Evolutionary conservation across 305 asterid genomes (phyloP).

Genomic region (Caryopteris hybrid): DNA sequence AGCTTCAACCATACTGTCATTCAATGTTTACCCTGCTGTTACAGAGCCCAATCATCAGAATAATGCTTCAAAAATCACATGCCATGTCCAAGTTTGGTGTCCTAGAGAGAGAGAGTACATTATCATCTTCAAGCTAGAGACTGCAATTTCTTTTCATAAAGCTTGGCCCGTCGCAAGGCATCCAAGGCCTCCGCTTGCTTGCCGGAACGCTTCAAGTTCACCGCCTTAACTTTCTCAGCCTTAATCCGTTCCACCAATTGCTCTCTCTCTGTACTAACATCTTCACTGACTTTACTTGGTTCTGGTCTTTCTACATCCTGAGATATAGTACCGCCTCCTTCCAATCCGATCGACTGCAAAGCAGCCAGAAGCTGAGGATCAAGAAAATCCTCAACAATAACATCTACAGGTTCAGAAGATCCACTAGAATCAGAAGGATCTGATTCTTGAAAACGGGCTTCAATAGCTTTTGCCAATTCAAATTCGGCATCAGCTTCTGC

Average conservation of each 20-base stretch:
- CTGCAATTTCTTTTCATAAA: constrained; percentile 78
- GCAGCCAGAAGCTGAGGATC: constrained; percentile 97
- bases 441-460: constrained; percentile 62
- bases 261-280: constrained; percentile 40
- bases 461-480: constrained; percentile 83
- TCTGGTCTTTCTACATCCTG: constrained; percentile 30
- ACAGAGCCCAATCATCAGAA: not conserved
- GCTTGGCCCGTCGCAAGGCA: constrained; percentile 72
- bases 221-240: constrained; percentile 79
- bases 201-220: constrained; percentile 81
- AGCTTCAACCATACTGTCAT: not conserved
- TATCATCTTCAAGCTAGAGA: constrained; percentile 37
- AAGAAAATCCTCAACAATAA: constrained; percentile 77
- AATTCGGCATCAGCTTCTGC: constrained; percentile 90
- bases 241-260: constrained; percentile 61
- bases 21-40: not conserved
- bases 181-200: constrained; percentile 89
- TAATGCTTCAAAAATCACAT: not conserved
- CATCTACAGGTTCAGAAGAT: constrained; percentile 49
- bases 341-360: constrained; percentile 74
- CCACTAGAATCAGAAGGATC: constrained; percentile 31
- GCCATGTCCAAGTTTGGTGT: not conserved
- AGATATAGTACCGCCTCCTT: constrained; percentile 26
- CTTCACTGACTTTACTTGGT: constrained; percentile 24
- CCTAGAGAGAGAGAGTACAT: not conserved